Conservation (phyloP, 2,329 filamentous ascomycete species). For the Pestalotiopsis sp. region DNA sequence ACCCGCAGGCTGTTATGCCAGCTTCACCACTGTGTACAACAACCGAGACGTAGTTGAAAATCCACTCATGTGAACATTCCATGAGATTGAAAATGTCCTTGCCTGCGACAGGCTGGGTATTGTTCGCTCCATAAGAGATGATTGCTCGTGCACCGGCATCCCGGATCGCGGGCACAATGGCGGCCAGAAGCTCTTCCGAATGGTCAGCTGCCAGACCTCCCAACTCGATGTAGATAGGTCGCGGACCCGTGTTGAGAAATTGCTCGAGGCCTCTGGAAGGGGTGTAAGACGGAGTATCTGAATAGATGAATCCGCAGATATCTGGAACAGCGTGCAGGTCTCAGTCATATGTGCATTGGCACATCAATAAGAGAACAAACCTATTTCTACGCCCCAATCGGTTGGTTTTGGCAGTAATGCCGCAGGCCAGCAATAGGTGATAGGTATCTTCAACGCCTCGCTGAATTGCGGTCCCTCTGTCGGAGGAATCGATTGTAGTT, state of each 20-base stretch:
- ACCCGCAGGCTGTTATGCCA: constrained; percentile 65
- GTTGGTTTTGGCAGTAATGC: constrained; percentile 77
- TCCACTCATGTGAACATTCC: constrained; percentile 69
- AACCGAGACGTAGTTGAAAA: constrained; percentile 60
- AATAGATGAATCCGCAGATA: constrained; percentile 76
- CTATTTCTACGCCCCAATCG: constrained; percentile 75
- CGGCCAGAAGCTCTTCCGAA: constrained; percentile 56
- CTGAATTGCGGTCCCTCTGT: constrained; percentile 81
- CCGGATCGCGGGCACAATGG: constrained; percentile 61
- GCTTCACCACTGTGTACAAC: constrained; percentile 69
- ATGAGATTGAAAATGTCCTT: constrained; percentile 53
- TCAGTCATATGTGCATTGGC: not conserved
- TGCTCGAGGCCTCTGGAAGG: constrained; percentile 66
- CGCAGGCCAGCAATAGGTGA: constrained; percentile 89
- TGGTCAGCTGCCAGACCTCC: constrained; percentile 46
- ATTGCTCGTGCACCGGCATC: constrained; percentile 61
- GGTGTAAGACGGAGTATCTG: constrained; percentile 67
- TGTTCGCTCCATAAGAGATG: constrained; percentile 68
- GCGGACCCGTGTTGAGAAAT: constrained; percentile 71
- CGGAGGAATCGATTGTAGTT: constrained; percentile 74
- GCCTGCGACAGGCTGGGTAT: constrained; percentile 54
- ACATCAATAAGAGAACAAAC: constrained; percentile 33
- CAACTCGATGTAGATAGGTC: constrained; percentile 82
- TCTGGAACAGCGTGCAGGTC: constrained; percentile 1
- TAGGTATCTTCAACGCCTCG: constrained; percentile 73